Conservation (phyloP, 495 filamentous ascomycete species). For the Massariosphaeria phaeospora region DNA sequence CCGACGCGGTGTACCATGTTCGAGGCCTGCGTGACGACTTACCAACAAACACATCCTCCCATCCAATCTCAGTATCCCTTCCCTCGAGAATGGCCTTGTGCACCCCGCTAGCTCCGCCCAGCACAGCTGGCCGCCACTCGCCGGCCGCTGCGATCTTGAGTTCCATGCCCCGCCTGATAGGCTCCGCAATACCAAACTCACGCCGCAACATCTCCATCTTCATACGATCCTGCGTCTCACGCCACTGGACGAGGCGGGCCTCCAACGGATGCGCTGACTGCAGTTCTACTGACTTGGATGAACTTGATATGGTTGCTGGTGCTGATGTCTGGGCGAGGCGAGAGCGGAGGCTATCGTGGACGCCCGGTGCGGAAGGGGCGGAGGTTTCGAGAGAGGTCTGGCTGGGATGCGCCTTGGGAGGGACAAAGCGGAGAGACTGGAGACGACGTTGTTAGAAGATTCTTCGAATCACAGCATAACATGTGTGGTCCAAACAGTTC, state of each 20-base stretch:
- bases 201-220: slow-evolving; percentile 84
- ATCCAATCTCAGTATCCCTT: slow-evolving; percentile 66
- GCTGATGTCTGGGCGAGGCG: slow-evolving; percentile 56
- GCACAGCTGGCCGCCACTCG: slow-evolving; percentile 47
- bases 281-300: slow-evolving; percentile 35
- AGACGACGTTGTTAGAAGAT: background rate
- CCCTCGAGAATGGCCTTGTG: slow-evolving; percentile 72
- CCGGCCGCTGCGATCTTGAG: slow-evolving; percentile 69
- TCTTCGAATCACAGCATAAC: background rate
- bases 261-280: slow-evolving; percentile 82
- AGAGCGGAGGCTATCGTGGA: slow-evolving; percentile 85
- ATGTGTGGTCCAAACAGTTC: too few species aligned
- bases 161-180: slow-evolving; percentile 91
- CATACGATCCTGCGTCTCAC: slow-evolving; percentile 72
- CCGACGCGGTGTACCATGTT: too few species aligned
- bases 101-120: slow-evolving; percentile 44
- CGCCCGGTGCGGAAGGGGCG: slow-evolving; percentile 83
- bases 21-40: slow-evolving; percentile 13
- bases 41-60: slow-evolving; percentile 88
- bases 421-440: slow-evolving; percentile 86
- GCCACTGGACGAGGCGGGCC: slow-evolving; percentile 77
- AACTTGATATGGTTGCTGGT: slow-evolving; percentile 40
- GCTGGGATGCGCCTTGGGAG: slow-evolving; percentile 54
- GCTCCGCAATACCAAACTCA: slow-evolving; percentile 88
- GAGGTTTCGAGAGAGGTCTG: slow-evolving; percentile 43